Percentiles rank a stretch among this genome's conserved stretches.
Conservation (phyloP, 257 asterid species). For the Petrea volubilis region DNA sequence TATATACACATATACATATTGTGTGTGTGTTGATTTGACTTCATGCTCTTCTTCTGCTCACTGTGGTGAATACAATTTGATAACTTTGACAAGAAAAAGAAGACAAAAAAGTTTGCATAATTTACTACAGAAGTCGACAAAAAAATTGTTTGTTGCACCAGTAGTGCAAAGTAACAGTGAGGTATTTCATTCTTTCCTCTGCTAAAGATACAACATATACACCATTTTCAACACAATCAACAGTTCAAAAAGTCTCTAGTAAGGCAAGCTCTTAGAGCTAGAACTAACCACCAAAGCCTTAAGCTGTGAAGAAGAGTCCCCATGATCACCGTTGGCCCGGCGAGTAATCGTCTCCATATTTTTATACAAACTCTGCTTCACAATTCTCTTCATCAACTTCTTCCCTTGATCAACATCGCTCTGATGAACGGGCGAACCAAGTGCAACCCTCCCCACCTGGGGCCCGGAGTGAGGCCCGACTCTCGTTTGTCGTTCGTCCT, state of each 20-base stretch:
- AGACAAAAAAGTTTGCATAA: neutral
- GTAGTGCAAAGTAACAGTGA: constrained; percentile 26
- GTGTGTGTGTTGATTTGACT: too few species aligned
- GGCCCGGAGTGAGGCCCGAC: constrained; percentile 93
- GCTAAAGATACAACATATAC: neutral
- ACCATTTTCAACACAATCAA: neutral
- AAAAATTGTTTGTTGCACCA: constrained; percentile 24
- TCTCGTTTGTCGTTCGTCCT: constrained; percentile 65
- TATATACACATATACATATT: too few species aligned
- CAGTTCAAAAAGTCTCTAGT: constrained; percentile 29
- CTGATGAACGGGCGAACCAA: constrained; percentile 43
- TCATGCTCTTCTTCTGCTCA: too few species aligned
- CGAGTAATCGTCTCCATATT: constrained; percentile 79
- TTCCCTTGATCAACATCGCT: constrained; percentile 55
- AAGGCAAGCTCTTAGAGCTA: constrained; percentile 92
- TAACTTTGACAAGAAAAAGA: neutral
- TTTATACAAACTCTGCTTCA: constrained; percentile 68
- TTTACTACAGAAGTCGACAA: constrained; percentile 30
- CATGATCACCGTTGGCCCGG: constrained; percentile 66
- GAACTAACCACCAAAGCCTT: constrained; percentile 69
- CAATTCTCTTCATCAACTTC: constrained; percentile 72
- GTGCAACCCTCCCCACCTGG: constrained; percentile 46
- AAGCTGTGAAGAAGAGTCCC: constrained; percentile 46
- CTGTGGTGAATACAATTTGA: too few species aligned
- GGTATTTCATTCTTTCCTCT: constrained; percentile 1